Percentiles rank a stretch among this genome's conserved stretches.
Conservation (phyloP, 208 protist species). For the Acanthamoeba sp. region DNA sequence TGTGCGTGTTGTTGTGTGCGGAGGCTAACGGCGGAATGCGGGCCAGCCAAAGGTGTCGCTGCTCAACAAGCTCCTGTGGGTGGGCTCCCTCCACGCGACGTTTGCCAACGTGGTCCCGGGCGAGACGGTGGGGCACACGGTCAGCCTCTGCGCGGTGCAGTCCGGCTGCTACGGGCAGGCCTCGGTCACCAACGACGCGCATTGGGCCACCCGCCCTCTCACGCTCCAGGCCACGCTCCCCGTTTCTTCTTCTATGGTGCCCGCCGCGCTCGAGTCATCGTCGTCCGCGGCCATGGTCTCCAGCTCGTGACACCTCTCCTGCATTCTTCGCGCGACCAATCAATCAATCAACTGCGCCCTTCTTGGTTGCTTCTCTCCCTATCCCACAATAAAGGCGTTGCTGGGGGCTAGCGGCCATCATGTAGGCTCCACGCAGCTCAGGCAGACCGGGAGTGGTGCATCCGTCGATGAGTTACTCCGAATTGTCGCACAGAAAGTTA, state of each 20-base stretch:
- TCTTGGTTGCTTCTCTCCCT: too few relatives aligned
- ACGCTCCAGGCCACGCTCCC: not conserved
- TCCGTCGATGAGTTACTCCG: too few relatives aligned
- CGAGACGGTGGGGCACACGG: not conserved
- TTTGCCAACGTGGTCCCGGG: not conserved
- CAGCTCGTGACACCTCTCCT: too few relatives aligned
- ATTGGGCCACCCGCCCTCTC: not conserved
- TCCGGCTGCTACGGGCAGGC: slow-evolving; percentile 2
- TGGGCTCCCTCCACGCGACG: not conserved
- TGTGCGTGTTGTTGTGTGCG: not conserved
- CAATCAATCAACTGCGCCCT: too few relatives aligned
- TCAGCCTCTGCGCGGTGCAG: slow-evolving; percentile 3
- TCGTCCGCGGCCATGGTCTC: not conserved
- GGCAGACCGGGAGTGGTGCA: too few relatives aligned
- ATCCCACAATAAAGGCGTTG: too few relatives aligned
- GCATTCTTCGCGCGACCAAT: too few relatives aligned
- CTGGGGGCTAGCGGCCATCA: too few relatives aligned
- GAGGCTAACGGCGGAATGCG: not conserved
- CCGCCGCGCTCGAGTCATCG: not conserved
- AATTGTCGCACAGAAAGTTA: too few relatives aligned
- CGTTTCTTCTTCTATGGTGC: not conserved
- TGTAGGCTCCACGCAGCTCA: too few relatives aligned
- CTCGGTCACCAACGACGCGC: slow-evolving; percentile 15
- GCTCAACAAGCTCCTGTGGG: slow-evolving; percentile 27
- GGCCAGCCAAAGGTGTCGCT: slow-evolving; percentile 28